phyloP scores from a whole-genome alignment of 768 basidiomycete species.

The Nidularia pulvinata region DNA sequence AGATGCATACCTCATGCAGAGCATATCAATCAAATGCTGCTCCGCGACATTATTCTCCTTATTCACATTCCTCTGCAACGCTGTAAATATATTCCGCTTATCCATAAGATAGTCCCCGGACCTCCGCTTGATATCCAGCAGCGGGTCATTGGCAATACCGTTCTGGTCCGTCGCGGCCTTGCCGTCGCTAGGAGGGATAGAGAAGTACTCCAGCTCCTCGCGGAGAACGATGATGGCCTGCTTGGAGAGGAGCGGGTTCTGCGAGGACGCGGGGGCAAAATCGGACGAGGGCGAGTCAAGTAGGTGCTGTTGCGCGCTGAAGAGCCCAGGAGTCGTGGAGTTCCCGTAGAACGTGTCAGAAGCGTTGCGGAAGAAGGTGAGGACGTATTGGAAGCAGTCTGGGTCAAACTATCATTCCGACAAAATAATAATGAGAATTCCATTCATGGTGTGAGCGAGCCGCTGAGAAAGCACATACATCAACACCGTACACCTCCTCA shows the following conservation, averaged over 20 bases:
- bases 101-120: slow-evolving; percentile 90
- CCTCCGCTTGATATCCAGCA: slow-evolving; percentile 81
- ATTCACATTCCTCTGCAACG: slow-evolving; percentile 97
- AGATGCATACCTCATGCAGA: slow-evolving; percentile 90
- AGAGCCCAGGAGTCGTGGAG: slow-evolving; percentile 66
- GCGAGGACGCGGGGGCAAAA: slow-evolving; percentile 62
- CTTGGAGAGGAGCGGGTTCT: slow-evolving; percentile 93
- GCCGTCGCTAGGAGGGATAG: slow-evolving; percentile 80
- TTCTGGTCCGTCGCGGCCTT: slow-evolving; percentile 67
- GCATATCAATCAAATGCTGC: slow-evolving; percentile 99
- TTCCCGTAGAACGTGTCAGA: slow-evolving; percentile 94
- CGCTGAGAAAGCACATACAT: slow-evolving; percentile 58
- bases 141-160: slow-evolving; percentile 76
- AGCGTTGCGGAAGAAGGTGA: slow-evolving; percentile 88
- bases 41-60: slow-evolving; percentile 99
- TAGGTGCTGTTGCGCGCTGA: slow-evolving; percentile 78
- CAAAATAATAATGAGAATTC: background rate
- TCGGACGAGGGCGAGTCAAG: slow-evolving; percentile 66
- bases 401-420: slow-evolving; percentile 81
- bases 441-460: background rate
- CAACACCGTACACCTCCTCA: slow-evolving; percentile 95
- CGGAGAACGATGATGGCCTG: slow-evolving; percentile 98
- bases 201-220: slow-evolving; percentile 98
- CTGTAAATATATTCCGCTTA: slow-evolving; percentile 93
- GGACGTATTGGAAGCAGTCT: slow-evolving; percentile 92